Base-by-base conservation (phyloP, 2,329 filamentous ascomycete genomes). In the Calcarisporium arbuscula region DNA sequence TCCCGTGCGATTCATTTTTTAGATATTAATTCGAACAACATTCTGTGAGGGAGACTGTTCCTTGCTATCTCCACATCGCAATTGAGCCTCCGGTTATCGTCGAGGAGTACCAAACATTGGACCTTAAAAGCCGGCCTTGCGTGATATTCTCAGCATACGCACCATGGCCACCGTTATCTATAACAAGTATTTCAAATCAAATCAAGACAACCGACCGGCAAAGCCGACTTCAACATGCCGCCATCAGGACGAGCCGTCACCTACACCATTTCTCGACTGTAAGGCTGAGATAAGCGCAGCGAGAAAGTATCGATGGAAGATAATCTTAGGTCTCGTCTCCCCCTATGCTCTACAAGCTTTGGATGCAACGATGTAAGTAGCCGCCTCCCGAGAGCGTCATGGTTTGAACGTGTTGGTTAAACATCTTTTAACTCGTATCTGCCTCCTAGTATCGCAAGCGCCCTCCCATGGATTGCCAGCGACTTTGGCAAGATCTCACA, bases 321-420 rank as follows among this genome's bases (percentile, higher is more conserved):
- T 83, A 9, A 68, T 82, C 25, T 39, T 69, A 2, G 75, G 77
- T 4, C 61, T 84, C 1, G 53, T 76, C 6, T 57, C 76, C 3
- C 79, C 80, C 0, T 82, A 74, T 47, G 68, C 74, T 8, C 62
- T 82, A 0, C 72, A 80, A 38, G 70, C 74, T 4, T 62, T 84
- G 2, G 79, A 85, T 50, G 61, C 74, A 2, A 84, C 80, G 1
- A 80, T 84, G 61, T 62, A 50, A 23, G 53, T 25, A 3, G 14
- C 19, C 18, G 4, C 12, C 10, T n/a, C n/a, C 5, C 17, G 14
- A 14, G 11, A 23, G 20, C 5, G 7, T 14, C 11, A 26, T 26
- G 19, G 12, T 6, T 7, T 6, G 23, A 23, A 5, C 19, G 17
- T 23, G 10, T 23, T 25, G 3, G 14, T 14, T 10, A 9, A 25